These are phyloP conservation scores for Cubamyces sp. DNA, from an alignment of 768 basidiomycete species.

Conservation along the genomic window DNA sequence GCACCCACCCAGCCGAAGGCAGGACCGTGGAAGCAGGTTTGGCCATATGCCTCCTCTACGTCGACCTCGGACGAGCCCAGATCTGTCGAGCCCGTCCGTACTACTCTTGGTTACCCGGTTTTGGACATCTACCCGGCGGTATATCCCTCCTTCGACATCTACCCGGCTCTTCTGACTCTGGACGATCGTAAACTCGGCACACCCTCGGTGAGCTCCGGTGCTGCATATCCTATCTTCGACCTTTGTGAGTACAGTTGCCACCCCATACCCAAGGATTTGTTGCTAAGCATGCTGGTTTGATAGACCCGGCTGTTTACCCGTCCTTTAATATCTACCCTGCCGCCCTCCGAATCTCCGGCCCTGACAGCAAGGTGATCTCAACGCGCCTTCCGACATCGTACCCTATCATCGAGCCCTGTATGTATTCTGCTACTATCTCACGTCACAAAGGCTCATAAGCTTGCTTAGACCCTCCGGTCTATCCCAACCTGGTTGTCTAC, in stretches of 20 bases:
- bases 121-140: constrained; percentile 41
- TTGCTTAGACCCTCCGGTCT: constrained; percentile 42
- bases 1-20: background rate
- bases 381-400: constrained; percentile 23
- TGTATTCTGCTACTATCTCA: constrained; percentile 5
- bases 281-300: background rate
- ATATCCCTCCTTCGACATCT: constrained; percentile 46
- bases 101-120: constrained; percentile 19
- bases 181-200: constrained; percentile 21
- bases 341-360: constrained; percentile 10
- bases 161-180: constrained; percentile 31
- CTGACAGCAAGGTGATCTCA: constrained; percentile 7
- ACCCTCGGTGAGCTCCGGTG: constrained; percentile 8
- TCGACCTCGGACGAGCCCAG: background rate
- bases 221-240: constrained; percentile 40
- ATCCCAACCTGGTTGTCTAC: constrained; percentile 49
- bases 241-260: constrained; percentile 29
- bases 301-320: constrained; percentile 47
- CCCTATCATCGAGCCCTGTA: constrained; percentile 33
- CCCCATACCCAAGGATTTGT: background rate
- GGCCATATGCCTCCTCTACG: constrained; percentile 21
- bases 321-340: constrained; percentile 36
- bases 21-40: constrained; percentile 26
- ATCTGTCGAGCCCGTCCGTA: background rate
- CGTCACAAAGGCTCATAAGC: background rate